Evolutionary conservation across 148 eudicot species (phyloP).

Genomic region (Dianthus caryophyllus): DNA sequence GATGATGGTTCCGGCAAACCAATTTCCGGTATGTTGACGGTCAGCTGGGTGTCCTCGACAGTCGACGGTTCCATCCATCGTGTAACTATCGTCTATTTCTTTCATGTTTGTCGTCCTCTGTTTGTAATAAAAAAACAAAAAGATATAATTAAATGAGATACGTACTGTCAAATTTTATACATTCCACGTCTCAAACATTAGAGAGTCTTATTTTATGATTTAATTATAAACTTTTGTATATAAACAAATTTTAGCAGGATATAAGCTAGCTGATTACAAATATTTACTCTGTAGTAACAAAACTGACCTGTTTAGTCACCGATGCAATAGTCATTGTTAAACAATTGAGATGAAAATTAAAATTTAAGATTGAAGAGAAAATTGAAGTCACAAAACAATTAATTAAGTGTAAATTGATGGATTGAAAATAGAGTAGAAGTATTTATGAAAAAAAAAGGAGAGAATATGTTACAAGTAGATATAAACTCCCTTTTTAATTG

Average conservation of each 20-base stretch:
- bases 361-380: constrained; percentile 8
- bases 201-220: too few relatives aligned
- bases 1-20: constrained; percentile 66
- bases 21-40: constrained; percentile 55
- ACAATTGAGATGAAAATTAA: neutral
- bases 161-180: too few relatives aligned
- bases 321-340: constrained; percentile 25
- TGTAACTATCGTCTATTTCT: constrained; percentile 43
- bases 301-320: constrained; percentile 27
- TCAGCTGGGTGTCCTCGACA: constrained; percentile 52
- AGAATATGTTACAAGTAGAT: neutral
- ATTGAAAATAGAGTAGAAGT: neutral
- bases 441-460: neutral
- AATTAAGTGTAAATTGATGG: too few relatives aligned
- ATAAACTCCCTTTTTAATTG: constrained; percentile 9
- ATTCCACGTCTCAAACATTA: too few relatives aligned
- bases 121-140: neutral
- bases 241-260: too few relatives aligned
- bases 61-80: constrained; percentile 76
- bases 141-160: too few relatives aligned
- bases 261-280: too few relatives aligned
- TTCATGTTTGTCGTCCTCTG: constrained; percentile 25
- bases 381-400: neutral
- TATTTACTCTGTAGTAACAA: neutral
- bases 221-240: too few relatives aligned